Evolutionary conservation across 2,329 filamentous ascomycete species (phyloP), one percentile per base, ranked within the genome.

Genomic region (Botrytis fragariae): DNA sequence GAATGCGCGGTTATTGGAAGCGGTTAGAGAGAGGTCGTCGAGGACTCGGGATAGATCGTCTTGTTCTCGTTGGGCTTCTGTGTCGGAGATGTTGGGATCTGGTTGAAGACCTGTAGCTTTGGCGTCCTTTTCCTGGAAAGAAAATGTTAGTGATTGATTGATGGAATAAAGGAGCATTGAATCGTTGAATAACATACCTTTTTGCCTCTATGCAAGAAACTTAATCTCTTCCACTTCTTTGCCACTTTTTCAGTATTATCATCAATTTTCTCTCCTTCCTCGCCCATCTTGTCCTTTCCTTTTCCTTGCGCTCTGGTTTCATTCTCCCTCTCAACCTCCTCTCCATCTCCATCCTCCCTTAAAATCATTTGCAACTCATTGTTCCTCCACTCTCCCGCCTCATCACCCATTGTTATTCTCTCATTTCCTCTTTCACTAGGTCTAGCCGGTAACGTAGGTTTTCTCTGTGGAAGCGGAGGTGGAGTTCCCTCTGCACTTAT

Each of bases 1-100:
- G 82, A 98, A 93, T 74, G 93, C 93, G 73, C 91, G 91, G 84
- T 97, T 96, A 85, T 97, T 95, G 77, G 92, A 88, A 9, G 93
- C 92, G 8, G 92, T 89, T 45, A 97, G 89, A 80, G 97, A 95
- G 75, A 99, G 87, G 62, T 93, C 89, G 79, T 97, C 92, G 42
- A 99, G 91, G 35, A 97, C 89, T 44, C 89, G 87, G 57, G 89
- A 89, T 74, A 98, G 89, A 78, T 98, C 96, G 72, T 89, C 85
- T 75, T 91, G 85, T 79, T 94, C 90, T 77, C 82, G 83, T 12
- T 69, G 64, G 9, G 78, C 79, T 82, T 90, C 88, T 25, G 72
- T 57, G 5, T 77, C 73, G 12, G 77, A 74, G 3, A 79, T 74
- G 10, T 73, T 73, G 80, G 87, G 81, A 82, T 85, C 73, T 75